phyloP scores from a whole-genome alignment of 2,329 filamentous ascomycete species.

The Ophiostoma angusticollis region DNA sequence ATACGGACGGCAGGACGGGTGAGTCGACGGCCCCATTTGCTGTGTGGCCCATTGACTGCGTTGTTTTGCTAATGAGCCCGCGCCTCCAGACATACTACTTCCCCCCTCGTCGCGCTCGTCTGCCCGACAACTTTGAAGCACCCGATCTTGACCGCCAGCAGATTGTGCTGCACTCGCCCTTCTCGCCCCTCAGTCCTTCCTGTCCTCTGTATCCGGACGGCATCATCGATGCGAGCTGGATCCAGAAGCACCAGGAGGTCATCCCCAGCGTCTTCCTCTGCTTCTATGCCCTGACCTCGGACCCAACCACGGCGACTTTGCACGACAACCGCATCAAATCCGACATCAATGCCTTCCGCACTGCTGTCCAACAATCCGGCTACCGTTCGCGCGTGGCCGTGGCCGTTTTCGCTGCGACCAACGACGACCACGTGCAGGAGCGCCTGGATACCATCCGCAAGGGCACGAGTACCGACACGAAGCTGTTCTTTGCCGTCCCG shows the following conservation, averaged over 20 bases:
- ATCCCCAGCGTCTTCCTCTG: conserved; percentile 70
- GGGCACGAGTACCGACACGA: conserved; percentile 68
- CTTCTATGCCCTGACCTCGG: conserved; percentile 65
- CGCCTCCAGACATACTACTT: conserved; percentile 36
- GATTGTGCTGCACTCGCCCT: conserved; percentile 68
- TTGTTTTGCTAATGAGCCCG: no score
- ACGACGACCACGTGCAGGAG: conserved; percentile 52
- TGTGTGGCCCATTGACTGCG: background rate
- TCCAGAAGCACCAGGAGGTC: conserved; percentile 75
- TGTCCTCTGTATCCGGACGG: conserved; percentile 85
- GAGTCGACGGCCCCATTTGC: conserved; percentile 29
- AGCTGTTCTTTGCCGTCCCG: conserved; percentile 74
- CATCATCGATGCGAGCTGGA: conserved; percentile 68
- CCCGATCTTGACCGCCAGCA: conserved; percentile 25
- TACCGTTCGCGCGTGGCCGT: conserved; percentile 70
- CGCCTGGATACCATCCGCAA: conserved; percentile 67
- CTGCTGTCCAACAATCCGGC: conserved; percentile 51
- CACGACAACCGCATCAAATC: conserved; percentile 78
- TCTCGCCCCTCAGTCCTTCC: conserved; percentile 76
- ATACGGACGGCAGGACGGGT: conserved; percentile 71
- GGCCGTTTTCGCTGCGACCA: conserved; percentile 46
- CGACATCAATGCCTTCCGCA: conserved; percentile 69
- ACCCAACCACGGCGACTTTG: conserved; percentile 60
- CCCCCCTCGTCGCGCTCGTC: conserved; percentile 43
- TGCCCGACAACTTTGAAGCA: conserved; percentile 37